Conservation (phyloP, 2,329 filamentous ascomycete species). For the Cryphonectria naterciae region DNA sequence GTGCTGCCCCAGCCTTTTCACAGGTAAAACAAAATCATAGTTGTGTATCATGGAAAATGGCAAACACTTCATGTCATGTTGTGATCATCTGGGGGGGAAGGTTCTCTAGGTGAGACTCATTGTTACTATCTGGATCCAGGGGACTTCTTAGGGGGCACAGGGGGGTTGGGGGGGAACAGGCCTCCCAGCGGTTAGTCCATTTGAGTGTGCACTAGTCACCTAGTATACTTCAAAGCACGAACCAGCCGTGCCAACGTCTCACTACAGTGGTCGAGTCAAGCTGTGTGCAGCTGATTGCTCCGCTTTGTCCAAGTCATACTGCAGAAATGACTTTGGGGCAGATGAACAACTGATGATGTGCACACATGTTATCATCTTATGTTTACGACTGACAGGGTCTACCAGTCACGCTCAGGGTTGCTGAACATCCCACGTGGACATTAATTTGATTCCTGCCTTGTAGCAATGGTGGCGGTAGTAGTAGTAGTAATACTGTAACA, state of each 20-base stretch:
- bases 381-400: neutral
- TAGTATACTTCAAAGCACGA: neutral
- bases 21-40: neutral
- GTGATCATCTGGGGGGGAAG: neutral
- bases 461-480: too few relatives aligned
- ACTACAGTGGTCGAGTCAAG: neutral
- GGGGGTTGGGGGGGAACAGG: neutral
- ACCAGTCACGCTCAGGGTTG: neutral
- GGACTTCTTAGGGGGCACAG: neutral
- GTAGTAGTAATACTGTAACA: too few relatives aligned
- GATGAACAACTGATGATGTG: neutral
- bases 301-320: neutral
- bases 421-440: slow-evolving; percentile 1
- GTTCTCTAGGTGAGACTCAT: neutral
- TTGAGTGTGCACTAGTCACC: neutral
- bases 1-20: neutral
- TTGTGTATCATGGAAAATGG: neutral
- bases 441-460: neutral
- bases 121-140: neutral
- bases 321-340: neutral
- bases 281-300: slow-evolving; percentile 1
- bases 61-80: neutral
- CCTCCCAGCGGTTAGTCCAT: neutral
- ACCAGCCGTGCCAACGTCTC: neutral
- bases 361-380: neutral